phyloP scores from a whole-genome alignment of 2,329 filamentous ascomycete genomes.

The Hypoxylon rubiginosum region DNA sequence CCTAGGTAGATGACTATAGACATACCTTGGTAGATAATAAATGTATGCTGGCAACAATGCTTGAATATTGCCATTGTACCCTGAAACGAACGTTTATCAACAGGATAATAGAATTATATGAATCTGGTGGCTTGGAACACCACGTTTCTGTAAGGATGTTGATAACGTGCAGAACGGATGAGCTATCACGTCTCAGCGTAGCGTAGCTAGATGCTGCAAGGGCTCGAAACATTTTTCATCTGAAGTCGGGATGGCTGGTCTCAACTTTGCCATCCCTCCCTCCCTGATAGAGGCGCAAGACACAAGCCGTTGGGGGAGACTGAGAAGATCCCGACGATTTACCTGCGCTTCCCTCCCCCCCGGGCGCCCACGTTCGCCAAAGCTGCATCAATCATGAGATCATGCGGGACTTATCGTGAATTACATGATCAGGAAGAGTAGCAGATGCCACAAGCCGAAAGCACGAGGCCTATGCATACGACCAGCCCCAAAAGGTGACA shows the following conservation, averaged over 20 bases:
- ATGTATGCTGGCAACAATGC: slow-evolving; percentile 1
- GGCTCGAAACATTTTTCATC: slow-evolving; percentile 42
- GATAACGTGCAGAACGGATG: slow-evolving; percentile 34
- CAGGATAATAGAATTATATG: slow-evolving; percentile 25
- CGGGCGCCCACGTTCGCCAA: slow-evolving; percentile 17
- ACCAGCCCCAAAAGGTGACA: slow-evolving; percentile 1
- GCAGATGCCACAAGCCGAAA: slow-evolving; percentile 20
- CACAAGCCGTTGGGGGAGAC: slow-evolving; percentile 37
- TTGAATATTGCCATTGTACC: slow-evolving; percentile 5
- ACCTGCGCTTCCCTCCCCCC: slow-evolving; percentile 10
- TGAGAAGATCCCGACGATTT: slow-evolving; percentile 23
- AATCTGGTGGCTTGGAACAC: slow-evolving; percentile 41
- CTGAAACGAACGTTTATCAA: slow-evolving; percentile 21
- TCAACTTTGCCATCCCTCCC: slow-evolving; percentile 36
- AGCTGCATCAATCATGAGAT: slow-evolving; percentile 19
- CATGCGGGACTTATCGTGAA: slow-evolving; percentile 21
- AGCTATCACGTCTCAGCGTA: slow-evolving; percentile 40
- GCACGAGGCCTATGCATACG: slow-evolving; percentile 14
- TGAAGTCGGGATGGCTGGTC: slow-evolving; percentile 37
- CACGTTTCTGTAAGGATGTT: slow-evolving; percentile 44
- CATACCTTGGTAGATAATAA: not conserved
- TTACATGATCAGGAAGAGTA: slow-evolving; percentile 16
- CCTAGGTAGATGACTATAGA: not conserved
- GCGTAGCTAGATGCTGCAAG: slow-evolving; percentile 37
- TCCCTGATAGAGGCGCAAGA: slow-evolving; percentile 30